Percentiles rank a stretch among this genome's conserved stretches.
Conservation (phyloP, 768 basidiomycete species). For the Lyophyllum shimeji region DNA sequence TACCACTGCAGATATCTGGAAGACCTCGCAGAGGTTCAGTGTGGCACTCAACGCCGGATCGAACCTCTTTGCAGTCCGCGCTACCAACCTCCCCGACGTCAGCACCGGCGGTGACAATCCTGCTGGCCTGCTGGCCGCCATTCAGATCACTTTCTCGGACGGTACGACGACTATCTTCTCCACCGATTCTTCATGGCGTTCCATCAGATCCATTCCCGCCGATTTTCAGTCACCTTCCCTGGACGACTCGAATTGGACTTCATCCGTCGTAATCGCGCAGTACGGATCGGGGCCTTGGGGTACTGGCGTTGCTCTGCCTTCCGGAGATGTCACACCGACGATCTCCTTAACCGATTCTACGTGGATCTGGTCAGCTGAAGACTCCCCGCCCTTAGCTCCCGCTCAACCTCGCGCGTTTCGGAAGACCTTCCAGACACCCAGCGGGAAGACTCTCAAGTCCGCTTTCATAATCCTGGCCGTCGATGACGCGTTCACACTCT, state of each 20-base stretch:
- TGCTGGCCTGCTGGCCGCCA: constrained; percentile 27
- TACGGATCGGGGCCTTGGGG: constrained; percentile 29
- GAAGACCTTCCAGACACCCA: constrained; percentile 19
- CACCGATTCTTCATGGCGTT: constrained; percentile 24
- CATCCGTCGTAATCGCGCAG: constrained; percentile 15
- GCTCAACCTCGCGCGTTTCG: constrained; percentile 28
- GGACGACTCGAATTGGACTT: constrained; percentile 23
- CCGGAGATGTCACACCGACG: constrained; percentile 7
- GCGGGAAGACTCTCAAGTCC: constrained; percentile 20
- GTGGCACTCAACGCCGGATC: constrained; percentile 17
- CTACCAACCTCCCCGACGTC: constrained; percentile 24
- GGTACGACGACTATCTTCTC: constrained; percentile 22
- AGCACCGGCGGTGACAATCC: constrained; percentile 19
- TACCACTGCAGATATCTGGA: constrained; percentile 24
- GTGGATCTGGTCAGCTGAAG: constrained; percentile 29
- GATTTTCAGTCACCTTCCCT: constrained; percentile 23
- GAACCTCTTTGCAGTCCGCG: constrained; percentile 27
- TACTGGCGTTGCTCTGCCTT: constrained; percentile 19
- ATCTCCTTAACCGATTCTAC: constrained; percentile 20
- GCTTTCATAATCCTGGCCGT: constrained; percentile 24
- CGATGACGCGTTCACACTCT: constrained; percentile 27
- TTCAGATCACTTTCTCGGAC: constrained; percentile 25
- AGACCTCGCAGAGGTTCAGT: constrained; percentile 21
- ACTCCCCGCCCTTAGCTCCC: constrained; percentile 14
- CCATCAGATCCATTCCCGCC: constrained; percentile 19